Percentiles rank a stretch among this genome's conserved stretches.
These are phyloP conservation scores for Pezicula radicicola DNA, from an alignment of 2,329 filamentous ascomycete genomes.

Conservation along the genomic window DNA sequence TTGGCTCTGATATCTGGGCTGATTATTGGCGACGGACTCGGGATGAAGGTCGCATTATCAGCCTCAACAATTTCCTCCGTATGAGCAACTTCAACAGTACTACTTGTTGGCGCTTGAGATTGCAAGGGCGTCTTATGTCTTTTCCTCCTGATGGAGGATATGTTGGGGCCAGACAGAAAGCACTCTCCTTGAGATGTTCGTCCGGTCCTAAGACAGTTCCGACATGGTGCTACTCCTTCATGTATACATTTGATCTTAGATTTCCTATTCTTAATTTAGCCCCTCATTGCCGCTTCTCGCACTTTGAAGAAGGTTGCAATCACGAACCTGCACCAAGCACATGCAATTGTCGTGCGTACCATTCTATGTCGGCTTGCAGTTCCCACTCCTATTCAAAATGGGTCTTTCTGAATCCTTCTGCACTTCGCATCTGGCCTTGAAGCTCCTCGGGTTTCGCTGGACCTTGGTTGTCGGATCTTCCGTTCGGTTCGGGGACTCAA, in stretches of 20 bases:
- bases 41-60: not conserved
- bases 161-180: conserved; percentile 12
- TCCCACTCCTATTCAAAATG: not conserved
- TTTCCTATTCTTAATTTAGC: conserved; percentile 6
- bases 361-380: not conserved
- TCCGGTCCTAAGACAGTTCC: conserved; percentile 15
- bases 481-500: no score
- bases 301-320: not conserved
- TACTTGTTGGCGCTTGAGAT: not conserved
- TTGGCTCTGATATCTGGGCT: not conserved
- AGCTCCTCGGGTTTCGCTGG: no score
- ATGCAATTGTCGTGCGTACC: conserved; percentile 6
- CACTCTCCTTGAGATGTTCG: conserved; percentile 7
- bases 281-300: not conserved
- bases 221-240: conserved; percentile 17
- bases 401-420: not conserved
- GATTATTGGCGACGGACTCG: not conserved
- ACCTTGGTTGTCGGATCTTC: no score
- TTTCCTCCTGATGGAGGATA: not conserved
- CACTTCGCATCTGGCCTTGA: not conserved
- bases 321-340: conserved; percentile 4
- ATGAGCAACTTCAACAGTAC: not conserved
- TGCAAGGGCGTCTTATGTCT: not conserved
- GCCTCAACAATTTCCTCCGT: no score
- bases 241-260: conserved; percentile 23